Evolutionary conservation across 225 moss, liverwort and hornwort species (phyloP), one percentile per base, ranked within the genome.

Genomic region (Marchantia paleacea): DNA sequence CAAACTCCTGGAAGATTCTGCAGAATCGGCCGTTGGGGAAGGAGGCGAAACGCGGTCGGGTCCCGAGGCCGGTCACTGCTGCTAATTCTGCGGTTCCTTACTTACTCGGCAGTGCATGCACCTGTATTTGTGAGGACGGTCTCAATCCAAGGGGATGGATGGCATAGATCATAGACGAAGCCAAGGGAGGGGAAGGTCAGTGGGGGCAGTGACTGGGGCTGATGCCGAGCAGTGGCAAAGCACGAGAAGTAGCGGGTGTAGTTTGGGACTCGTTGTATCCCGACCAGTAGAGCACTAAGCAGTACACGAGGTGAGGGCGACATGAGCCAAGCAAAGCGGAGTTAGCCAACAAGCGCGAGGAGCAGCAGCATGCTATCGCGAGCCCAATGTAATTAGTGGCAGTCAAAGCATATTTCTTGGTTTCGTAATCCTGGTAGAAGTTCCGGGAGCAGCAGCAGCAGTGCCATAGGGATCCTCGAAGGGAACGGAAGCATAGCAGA

Each of bases 101-200:
- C 66, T 2, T 28, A 13, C 15, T 28, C 64, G 64, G 71, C 50
- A 31, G 71, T 71, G 71, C 71, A 71, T 71, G 71, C 71, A 71
- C 71, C 71, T 64, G 3, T 22, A 69, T 69, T 69, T 20, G 31
- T 24, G 50, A 51, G 72, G 50, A 52, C 24, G 24, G 12, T 71
- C 71, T 48, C 16, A 50, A 71, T 49, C 49, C 71, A 49, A 22
- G 3, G 47, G 20, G 47, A 31, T 70, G 20, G 19, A 49, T n/a
- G n/a, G n/a, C n/a, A n/a, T n/a, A 22, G 0, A 70, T 70, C 69
- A 70, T 12, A 71, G 9, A 71, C n/a, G n/a, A n/a, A n/a, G 71
- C 71, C 49, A 1, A 16, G 24, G 39, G 10, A 30, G 16, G 69
- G 10, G 20, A 19, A 69, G 39, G 8, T 15, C 20, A 10, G 71